Conservation (phyloP, 2,329 filamentous ascomycete genomes). For the Elsinoe australis region DNA sequence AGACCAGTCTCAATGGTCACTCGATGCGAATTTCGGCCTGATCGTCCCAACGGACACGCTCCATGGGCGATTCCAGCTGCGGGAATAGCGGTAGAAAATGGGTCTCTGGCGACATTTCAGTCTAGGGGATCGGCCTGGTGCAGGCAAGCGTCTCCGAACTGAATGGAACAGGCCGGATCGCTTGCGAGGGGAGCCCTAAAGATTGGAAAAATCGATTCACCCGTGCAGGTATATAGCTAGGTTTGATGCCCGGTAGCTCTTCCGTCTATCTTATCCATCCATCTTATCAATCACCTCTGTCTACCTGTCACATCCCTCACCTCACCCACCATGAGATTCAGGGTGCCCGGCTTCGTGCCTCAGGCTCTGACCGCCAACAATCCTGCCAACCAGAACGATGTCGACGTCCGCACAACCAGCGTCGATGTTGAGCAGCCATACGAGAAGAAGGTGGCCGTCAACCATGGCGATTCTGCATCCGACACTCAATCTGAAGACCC, state of each 20-base stretch:
- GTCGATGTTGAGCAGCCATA: constrained; percentile 16
- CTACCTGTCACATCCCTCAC: neutral
- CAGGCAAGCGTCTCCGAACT: constrained; percentile 1
- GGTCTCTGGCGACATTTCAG: neutral
- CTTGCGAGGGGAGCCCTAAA: constrained; percentile 8
- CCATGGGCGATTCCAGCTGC: neutral
- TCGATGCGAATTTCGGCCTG: neutral
- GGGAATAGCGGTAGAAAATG: constrained; percentile 6
- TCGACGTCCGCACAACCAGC: constrained; percentile 4
- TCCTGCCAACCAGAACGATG: neutral
- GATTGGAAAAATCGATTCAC: neutral
- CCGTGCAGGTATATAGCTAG: neutral
- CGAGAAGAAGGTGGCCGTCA: constrained; percentile 12
- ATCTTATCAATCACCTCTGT: neutral
- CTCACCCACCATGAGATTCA: constrained; percentile 16
- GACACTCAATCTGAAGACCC: constrained; percentile 1
- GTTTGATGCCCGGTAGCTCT: neutral
- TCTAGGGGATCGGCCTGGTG: neutral
- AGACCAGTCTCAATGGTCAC: neutral
- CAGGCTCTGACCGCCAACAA: neutral
- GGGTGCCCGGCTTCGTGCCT: constrained; percentile 10
- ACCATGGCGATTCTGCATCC: neutral
- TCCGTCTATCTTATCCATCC: constrained; percentile 14
- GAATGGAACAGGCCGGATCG: neutral
- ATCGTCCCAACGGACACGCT: neutral